Conservation (phyloP, 805 yeast species). For the Sugiyamaella marilandica region DNA sequence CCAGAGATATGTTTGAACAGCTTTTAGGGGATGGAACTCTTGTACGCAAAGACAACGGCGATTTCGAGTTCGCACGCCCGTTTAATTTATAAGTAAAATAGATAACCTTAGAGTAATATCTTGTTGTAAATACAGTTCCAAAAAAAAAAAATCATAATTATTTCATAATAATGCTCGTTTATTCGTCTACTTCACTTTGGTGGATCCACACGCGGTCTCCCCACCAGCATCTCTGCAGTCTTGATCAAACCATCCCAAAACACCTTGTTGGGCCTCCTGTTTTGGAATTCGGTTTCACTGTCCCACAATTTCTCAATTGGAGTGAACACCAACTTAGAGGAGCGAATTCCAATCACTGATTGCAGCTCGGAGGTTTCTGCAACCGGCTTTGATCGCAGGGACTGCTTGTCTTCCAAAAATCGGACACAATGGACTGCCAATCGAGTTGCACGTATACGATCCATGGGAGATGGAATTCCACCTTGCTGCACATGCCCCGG, state of each 20-base stretch:
- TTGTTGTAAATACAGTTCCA: not conserved
- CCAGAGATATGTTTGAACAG: conserved; percentile 83
- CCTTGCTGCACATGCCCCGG: conserved; percentile 99
- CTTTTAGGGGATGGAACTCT: conserved; percentile 65
- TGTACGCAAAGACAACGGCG: conserved; percentile 55
- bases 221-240: conserved; percentile 75
- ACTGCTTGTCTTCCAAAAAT: conserved; percentile 62
- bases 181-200: not conserved
- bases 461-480: conserved; percentile 90
- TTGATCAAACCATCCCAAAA: conserved; percentile 77
- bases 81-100: conserved; percentile 2
- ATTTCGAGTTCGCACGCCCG: conserved; percentile 36
- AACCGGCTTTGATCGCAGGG: conserved; percentile 8
- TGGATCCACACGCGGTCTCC: conserved; percentile 27
- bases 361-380: conserved; percentile 30
- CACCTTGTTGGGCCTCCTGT: conserved; percentile 83
- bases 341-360: conserved; percentile 75
- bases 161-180: not conserved
- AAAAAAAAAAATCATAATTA: not conserved
- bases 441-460: conserved; percentile 83
- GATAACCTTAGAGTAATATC: not conserved
- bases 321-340: conserved; percentile 70
- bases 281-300: conserved; percentile 72
- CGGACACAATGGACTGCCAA: conserved; percentile 86
- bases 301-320: conserved; percentile 75